Conservation (phyloP, 108 stramenopile species). For the Conticribra weissflogii region DNA sequence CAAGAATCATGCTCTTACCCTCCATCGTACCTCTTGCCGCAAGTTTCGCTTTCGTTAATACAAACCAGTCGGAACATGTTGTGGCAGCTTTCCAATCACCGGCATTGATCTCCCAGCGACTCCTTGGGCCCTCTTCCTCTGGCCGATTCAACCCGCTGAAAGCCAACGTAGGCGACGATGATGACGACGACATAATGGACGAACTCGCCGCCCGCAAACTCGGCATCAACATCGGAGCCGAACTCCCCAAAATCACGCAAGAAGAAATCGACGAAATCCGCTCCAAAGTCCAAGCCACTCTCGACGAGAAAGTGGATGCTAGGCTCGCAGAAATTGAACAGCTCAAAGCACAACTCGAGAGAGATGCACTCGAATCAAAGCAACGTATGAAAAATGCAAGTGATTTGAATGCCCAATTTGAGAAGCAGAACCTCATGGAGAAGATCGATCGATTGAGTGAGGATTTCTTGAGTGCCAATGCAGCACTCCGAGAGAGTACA, state of each 20-base stretch:
- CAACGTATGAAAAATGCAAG: slow-evolving; percentile 48
- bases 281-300: slow-evolving; percentile 47
- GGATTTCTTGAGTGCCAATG: slow-evolving; percentile 52
- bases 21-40: too few species aligned
- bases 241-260: slow-evolving; percentile 9
- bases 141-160: too few species aligned
- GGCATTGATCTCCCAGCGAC: too few species aligned
- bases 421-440: slow-evolving; percentile 56
- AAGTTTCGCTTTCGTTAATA: too few species aligned
- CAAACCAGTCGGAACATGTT: too few species aligned
- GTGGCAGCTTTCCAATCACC: too few species aligned
- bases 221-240: slow-evolving; percentile 28
- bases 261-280: slow-evolving; percentile 62
- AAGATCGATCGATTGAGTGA: slow-evolving; percentile 69
- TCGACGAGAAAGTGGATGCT: slow-evolving; percentile 58
- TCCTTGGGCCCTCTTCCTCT: too few species aligned
- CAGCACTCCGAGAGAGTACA: slow-evolving; percentile 24
- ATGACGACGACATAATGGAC: slow-evolving; percentile 28
- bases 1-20: too few species aligned
- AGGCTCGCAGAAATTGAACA: slow-evolving; percentile 67
- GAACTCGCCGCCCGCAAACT: slow-evolving; percentile 32
- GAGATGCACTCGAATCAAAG: slow-evolving; percentile 44
- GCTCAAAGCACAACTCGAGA: slow-evolving; percentile 48
- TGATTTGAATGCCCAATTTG: slow-evolving; percentile 30
- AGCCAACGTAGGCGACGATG: slow-evolving; percentile 26